Percentiles rank a stretch among this genome's conserved stretches.
Evolutionary conservation across 495 filamentous ascomycete genomes (phyloP).

Genomic region (Aspergillus haitiensis): DNA sequence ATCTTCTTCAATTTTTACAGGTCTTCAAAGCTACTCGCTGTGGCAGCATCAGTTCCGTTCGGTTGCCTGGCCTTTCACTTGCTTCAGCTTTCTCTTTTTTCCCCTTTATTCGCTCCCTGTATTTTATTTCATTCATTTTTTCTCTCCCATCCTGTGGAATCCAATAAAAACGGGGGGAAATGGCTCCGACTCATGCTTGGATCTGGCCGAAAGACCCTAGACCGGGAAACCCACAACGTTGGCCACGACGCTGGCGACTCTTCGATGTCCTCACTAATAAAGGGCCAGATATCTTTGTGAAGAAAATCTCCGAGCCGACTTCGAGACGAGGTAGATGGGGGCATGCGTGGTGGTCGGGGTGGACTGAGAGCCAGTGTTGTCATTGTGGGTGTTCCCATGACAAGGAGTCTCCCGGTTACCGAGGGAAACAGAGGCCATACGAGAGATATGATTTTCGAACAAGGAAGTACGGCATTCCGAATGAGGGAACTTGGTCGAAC

Average conservation of each 20-base stretch:
- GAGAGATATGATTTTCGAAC: conserved; percentile 35
- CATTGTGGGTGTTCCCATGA: neutral
- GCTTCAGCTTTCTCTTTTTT: no score
- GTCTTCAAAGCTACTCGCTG: no score
- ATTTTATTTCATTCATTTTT: neutral
- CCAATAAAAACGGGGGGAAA: conserved; percentile 5
- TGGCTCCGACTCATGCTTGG: conserved; percentile 27
- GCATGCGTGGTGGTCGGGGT: conserved; percentile 26
- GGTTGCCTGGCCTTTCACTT: neutral
- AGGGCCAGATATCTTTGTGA: conserved; percentile 49
- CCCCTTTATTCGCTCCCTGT: no score
- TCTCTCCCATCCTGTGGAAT: neutral
- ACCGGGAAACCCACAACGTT: conserved; percentile 34
- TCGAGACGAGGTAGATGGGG: neutral
- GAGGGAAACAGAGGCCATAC: conserved; percentile 13
- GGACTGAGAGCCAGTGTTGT: conserved; percentile 18
- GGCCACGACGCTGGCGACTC: conserved; percentile 39
- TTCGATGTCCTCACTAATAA: conserved; percentile 39
- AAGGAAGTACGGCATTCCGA: conserved; percentile 33
- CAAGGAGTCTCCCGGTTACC: conserved; percentile 2
- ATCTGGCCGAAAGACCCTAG: conserved; percentile 46
- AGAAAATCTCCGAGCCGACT: conserved; percentile 17
- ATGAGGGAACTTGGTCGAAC: conserved; percentile 32
- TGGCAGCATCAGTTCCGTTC: neutral
- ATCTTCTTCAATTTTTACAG: no score